Evolutionary conservation across 108 stramenopile genomes (phyloP).

Genomic region (Licmophora abbreviata): DNA sequence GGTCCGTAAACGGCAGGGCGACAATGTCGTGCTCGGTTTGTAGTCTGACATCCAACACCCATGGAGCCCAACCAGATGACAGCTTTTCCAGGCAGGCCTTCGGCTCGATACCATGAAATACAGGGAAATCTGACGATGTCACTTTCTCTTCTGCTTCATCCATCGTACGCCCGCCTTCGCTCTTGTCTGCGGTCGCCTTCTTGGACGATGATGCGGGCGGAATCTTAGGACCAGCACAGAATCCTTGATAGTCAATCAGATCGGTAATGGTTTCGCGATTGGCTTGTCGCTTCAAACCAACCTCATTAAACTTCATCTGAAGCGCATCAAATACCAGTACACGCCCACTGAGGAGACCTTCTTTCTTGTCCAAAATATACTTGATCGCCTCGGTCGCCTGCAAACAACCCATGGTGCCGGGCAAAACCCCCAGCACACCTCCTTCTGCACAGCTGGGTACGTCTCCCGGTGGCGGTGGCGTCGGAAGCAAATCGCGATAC

Average conservation of each 20-base stretch:
- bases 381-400: constrained; percentile 92
- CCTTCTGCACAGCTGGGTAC: constrained; percentile 94
- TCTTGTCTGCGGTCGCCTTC: constrained; percentile 7
- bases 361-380: constrained; percentile 50
- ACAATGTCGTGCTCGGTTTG: constrained; percentile 88
- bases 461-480: constrained; percentile 85
- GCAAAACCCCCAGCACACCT: constrained; percentile 91
- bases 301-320: constrained; percentile 66
- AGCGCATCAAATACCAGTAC: constrained; percentile 83
- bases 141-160: constrained; percentile 45
- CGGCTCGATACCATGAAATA: constrained; percentile 63
- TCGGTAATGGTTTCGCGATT: constrained; percentile 39
- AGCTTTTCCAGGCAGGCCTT: constrained; percentile 64
- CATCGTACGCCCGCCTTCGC: constrained; percentile 60
- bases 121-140: not conserved
- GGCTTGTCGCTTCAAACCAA: constrained; percentile 36
- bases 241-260: constrained; percentile 83
- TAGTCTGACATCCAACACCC: constrained; percentile 88
- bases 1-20: constrained; percentile 87
- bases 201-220: constrained; percentile 5
- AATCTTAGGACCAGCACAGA: constrained; percentile 70
- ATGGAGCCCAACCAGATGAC: constrained; percentile 82
- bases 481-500: constrained; percentile 87
- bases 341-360: constrained; percentile 59
- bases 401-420: constrained; percentile 91